Evolutionary conservation across 177 flowering plant species (phyloP).

Genomic region (Tripterygium wilfordii): DNA sequence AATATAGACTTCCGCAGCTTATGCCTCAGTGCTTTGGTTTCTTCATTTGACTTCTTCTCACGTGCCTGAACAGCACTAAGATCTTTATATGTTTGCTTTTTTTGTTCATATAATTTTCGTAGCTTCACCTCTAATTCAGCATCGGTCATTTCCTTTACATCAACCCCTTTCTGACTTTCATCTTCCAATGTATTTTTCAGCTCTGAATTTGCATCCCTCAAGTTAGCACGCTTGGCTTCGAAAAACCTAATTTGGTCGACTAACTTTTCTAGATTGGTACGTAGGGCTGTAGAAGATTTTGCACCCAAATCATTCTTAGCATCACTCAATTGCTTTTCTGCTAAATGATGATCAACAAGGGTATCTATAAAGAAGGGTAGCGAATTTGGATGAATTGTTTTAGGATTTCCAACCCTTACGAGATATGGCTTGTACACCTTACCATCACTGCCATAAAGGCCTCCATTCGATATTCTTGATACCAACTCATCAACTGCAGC

Average conservation of each 20-base stretch:
- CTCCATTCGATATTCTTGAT: conserved; percentile 71
- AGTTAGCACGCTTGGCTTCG: conserved; percentile 78
- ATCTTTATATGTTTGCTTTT: conserved; percentile 57
- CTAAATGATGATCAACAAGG: conserved; percentile 78
- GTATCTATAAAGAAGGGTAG: conserved; percentile 89
- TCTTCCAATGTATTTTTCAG: conserved; percentile 24
- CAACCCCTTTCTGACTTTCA: conserved; percentile 26
- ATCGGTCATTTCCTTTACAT: conserved; percentile 49
- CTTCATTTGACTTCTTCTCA: conserved; percentile 72
- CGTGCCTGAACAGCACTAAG: conserved; percentile 66
- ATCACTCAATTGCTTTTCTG: conserved; percentile 44
- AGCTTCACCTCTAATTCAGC: conserved; percentile 53
- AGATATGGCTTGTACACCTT: conserved; percentile 74
- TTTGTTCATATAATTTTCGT: conserved; percentile 58
- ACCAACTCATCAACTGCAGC: conserved; percentile 99
- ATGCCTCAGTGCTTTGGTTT: conserved; percentile 50
- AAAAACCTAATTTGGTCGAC: conserved; percentile 61
- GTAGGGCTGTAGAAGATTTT: conserved; percentile 44
- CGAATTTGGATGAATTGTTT: conserved; percentile 82
- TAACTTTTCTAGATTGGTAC: conserved; percentile 69
- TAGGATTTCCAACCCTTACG: conserved; percentile 92
- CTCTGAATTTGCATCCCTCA: conserved; percentile 39
- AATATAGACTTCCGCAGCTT: conserved; percentile 69
- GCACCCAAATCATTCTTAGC: conserved; percentile 22
- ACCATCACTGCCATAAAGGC: conserved; percentile 85